Conservation (phyloP, 495 filamentous ascomycete genomes). For the Tuber umbilicatum region DNA sequence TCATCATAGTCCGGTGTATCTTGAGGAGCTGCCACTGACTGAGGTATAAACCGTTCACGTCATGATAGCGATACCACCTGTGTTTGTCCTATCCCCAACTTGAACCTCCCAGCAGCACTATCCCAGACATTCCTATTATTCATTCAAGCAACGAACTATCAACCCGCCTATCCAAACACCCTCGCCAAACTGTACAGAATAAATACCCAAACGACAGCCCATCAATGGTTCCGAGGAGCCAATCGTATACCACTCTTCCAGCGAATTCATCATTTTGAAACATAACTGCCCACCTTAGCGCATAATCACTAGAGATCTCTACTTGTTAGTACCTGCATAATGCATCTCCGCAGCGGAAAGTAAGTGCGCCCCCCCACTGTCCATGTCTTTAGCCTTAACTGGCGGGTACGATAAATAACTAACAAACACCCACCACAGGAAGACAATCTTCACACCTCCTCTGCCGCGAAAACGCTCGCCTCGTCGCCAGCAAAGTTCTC, state of each 20-base stretch:
- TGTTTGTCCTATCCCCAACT: not conserved
- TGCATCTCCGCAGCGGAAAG: constrained; percentile 2
- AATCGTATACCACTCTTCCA: not conserved
- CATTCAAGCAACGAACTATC: not conserved
- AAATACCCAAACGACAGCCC: not conserved
- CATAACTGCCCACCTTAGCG: not conserved
- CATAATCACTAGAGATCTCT: not conserved
- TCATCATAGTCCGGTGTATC: not conserved
- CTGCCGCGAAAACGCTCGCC: not conserved
- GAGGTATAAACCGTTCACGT: not conserved
- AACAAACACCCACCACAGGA: not conserved
- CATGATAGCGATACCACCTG: not conserved
- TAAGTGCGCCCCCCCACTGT: not conserved
- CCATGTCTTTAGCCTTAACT: not conserved
- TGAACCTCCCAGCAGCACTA: not conserved
- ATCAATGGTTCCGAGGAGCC: not conserved
- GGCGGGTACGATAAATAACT: not conserved
- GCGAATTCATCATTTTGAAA: not conserved
- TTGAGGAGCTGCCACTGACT: not conserved
- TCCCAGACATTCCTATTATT: not conserved
- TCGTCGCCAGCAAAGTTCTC: not conserved
- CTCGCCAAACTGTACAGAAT: not conserved
- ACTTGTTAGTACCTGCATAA: not conserved
- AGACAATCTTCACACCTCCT: not conserved
- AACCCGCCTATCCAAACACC: not conserved